These are phyloP conservation scores for Triangularia setosa DNA, from an alignment of 2,329 filamentous ascomycete species.

Conservation along the genomic window DNA sequence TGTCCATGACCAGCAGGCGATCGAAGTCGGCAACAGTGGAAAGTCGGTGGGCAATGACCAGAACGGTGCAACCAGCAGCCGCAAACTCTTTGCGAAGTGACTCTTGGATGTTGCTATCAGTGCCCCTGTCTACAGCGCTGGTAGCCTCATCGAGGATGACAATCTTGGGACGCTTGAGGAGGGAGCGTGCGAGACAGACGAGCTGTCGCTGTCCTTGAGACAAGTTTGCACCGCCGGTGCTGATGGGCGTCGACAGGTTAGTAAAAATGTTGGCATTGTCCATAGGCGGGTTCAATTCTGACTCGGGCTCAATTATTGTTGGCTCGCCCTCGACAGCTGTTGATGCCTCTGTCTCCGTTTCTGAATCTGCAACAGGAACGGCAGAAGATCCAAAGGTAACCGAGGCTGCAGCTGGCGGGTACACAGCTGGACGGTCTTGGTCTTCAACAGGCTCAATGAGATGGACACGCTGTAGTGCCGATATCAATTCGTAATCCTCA, in stretches of 20 bases:
- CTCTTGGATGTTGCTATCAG: conserved; percentile 54
- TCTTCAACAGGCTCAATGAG: conserved; percentile 40
- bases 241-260: conserved; percentile 32
- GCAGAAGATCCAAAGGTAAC: background rate
- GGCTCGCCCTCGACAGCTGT: conserved; percentile 20
- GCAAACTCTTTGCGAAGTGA: conserved; percentile 47
- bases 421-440: background rate
- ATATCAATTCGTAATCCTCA: conserved; percentile 58
- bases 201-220: conserved; percentile 49
- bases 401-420: background rate
- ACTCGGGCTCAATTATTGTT: conserved; percentile 14
- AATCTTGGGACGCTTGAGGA: conserved; percentile 40
- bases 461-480: conserved; percentile 57
- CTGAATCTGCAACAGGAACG: background rate
- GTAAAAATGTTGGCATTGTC: conserved; percentile 29
- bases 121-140: conserved; percentile 52
- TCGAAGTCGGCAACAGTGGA: conserved; percentile 51
- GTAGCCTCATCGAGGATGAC: conserved; percentile 42
- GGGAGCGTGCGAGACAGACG: conserved; percentile 44
- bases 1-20: conserved; percentile 45
- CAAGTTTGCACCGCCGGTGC: conserved; percentile 34
- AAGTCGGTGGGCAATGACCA: conserved; percentile 38
- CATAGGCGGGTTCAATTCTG: background rate
- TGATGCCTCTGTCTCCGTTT: conserved; percentile 11
- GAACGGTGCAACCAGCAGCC: conserved; percentile 52